A percentile compares a stretch with the other conserved stretches of the same genome.
These are phyloP conservation scores for Xylaria curta DNA, from an alignment of 495 filamentous ascomycete species.

Conservation along the genomic window DNA sequence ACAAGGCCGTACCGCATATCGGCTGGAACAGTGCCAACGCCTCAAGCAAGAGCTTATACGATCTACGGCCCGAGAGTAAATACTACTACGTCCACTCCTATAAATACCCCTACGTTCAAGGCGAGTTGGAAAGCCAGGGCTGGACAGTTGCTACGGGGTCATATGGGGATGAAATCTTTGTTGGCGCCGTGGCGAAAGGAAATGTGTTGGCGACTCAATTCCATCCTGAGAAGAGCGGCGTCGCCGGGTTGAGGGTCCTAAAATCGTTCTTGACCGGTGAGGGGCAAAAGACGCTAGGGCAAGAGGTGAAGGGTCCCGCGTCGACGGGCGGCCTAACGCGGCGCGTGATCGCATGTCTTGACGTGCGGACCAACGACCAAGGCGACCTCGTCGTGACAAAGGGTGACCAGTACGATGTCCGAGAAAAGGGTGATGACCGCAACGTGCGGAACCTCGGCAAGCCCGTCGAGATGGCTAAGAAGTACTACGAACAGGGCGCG, in stretches of 20 bases:
- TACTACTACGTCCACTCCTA: constrained; percentile 99
- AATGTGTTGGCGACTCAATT: constrained; percentile 94
- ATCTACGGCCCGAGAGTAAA: constrained; percentile 78
- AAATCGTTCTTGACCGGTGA: constrained; percentile 82
- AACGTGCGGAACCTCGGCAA: constrained; percentile 93
- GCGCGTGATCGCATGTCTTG: constrained; percentile 92
- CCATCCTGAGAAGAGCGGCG: constrained; percentile 96
- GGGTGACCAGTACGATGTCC: constrained; percentile 98
- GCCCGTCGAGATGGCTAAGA: constrained; percentile 90
- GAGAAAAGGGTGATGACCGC: constrained; percentile 81
- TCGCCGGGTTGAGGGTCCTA: constrained; percentile 81
- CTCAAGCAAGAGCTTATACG: constrained; percentile 67
- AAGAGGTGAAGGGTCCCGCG: constrained; percentile 30
- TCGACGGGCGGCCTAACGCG: constrained; percentile 74
- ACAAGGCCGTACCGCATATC: constrained; percentile 95
- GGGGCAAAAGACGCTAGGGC: constrained; percentile 50
- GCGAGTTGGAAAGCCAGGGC: constrained; percentile 73
- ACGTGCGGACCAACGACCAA: constrained; percentile 94
- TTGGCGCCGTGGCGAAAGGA: constrained; percentile 84
- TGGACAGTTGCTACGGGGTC: constrained; percentile 88
- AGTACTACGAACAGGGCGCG: constrained; percentile 95
- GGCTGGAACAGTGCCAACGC: constrained; percentile 89
- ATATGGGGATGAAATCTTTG: constrained; percentile 89
- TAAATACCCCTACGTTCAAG: constrained; percentile 76
- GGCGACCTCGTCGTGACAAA: constrained; percentile 98